These are phyloP conservation scores for Cladosporium velox DNA, from an alignment of 2,329 filamentous ascomycete genomes.

Conservation along the genomic window DNA sequence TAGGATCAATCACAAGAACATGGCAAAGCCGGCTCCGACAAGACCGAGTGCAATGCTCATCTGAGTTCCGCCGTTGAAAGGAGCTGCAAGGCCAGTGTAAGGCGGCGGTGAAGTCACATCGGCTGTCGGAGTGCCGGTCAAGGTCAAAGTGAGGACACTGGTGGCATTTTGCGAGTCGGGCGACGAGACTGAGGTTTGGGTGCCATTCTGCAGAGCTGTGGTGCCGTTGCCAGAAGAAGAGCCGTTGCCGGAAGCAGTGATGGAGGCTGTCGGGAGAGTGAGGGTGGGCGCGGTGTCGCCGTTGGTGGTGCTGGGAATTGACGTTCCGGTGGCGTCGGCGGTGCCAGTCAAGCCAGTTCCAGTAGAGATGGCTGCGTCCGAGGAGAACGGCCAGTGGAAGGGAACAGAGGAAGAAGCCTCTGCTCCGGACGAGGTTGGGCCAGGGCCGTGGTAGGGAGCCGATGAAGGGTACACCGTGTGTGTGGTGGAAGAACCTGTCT, in stretches of 20 bases:
- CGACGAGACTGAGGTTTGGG: background rate
- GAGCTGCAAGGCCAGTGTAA: slow-evolving; percentile 6
- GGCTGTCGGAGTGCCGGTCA: slow-evolving; percentile 3
- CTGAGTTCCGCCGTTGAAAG: background rate
- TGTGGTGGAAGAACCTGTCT: background rate
- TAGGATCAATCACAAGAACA: slow-evolving; percentile 8
- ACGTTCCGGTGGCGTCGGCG: background rate
- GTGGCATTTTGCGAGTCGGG: slow-evolving; percentile 10
- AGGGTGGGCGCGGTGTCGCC: background rate
- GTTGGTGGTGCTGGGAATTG: background rate
- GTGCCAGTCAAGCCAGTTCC: background rate
- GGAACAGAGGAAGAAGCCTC: background rate
- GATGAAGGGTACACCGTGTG: slow-evolving; percentile 14
- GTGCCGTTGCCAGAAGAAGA: slow-evolving; percentile 2
- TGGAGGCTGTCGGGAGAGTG: background rate
- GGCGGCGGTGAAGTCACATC: background rate
- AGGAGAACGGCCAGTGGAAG: slow-evolving; percentile 15
- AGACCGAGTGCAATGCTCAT: background rate
- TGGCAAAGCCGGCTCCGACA: slow-evolving; percentile 1
- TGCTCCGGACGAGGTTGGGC: background rate
- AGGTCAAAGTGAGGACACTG: background rate
- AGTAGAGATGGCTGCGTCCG: background rate
- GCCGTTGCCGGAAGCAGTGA: background rate
- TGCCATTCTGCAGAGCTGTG: slow-evolving; percentile 9
- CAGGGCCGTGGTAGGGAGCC: slow-evolving; percentile 17